Evolutionary conservation across 2,329 filamentous ascomycete species (phyloP).

Genomic region (Diaporthe nobilis): DNA sequence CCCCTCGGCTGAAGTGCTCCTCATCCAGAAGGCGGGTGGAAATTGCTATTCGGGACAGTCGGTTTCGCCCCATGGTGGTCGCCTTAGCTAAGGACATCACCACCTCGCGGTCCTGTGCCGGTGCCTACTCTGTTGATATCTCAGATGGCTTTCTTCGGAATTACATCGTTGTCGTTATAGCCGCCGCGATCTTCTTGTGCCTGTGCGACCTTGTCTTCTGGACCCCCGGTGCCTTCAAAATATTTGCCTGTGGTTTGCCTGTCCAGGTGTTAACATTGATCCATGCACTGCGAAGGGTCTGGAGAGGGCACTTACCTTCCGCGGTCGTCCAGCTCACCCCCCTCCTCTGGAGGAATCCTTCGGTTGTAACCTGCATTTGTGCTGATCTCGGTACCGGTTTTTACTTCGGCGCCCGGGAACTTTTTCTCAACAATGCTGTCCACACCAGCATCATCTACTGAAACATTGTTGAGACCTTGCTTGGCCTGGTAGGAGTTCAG

Average conservation of each 20-base stretch:
- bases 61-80: conserved; percentile 55
- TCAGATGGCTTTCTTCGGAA: conserved; percentile 47
- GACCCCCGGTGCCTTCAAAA: conserved; percentile 60
- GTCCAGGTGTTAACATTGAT: conserved; percentile 38
- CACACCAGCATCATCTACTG: conserved; percentile 59
- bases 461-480: conserved; percentile 57
- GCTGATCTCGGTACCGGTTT: conserved; percentile 58
- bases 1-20: conserved; percentile 58
- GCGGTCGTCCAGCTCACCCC: conserved; percentile 59
- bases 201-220: conserved; percentile 55
- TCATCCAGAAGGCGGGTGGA: conserved; percentile 58
- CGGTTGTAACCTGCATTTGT: conserved; percentile 62
- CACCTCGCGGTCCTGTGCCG: conserved; percentile 31
- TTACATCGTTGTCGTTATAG: conserved; percentile 55
- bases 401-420: conserved; percentile 58
- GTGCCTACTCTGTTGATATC: conserved; percentile 40
- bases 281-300: neutral
- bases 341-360: conserved; percentile 61
- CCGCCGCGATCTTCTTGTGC: conserved; percentile 52
- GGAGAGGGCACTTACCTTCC: conserved; percentile 56
- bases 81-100: conserved; percentile 54
- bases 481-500: conserved; percentile 64
- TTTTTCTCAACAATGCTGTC: conserved; percentile 58
- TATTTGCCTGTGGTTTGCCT: conserved; percentile 61
- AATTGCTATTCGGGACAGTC: conserved; percentile 55